Percentiles rank a stretch among this genome's conserved stretches.
Evolutionary conservation across 257 asterid genomes (phyloP).

Genomic region (Ophiorrhiza pumila): DNA sequence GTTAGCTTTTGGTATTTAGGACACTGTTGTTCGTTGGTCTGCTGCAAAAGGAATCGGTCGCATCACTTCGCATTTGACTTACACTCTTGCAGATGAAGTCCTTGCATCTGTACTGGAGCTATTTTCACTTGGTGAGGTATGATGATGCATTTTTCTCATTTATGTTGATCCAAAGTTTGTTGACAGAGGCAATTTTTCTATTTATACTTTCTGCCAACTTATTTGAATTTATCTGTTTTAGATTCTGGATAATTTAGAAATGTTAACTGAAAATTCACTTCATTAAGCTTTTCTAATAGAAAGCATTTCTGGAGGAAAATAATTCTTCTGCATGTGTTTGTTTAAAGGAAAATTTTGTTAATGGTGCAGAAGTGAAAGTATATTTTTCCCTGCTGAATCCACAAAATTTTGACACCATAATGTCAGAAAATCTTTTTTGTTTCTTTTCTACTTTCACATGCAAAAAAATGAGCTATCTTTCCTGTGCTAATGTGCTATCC

Average conservation of each 20-base stretch:
- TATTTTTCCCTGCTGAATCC: not conserved
- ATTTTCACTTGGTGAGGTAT: slow-evolving; percentile 92
- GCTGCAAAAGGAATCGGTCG: slow-evolving; percentile 99
- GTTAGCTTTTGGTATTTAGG: slow-evolving; percentile 36
- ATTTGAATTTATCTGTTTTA: not conserved
- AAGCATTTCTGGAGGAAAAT: not conserved
- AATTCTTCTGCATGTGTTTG: not conserved
- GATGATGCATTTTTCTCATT: slow-evolving; percentile 8
- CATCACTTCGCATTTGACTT: slow-evolving; percentile 70
- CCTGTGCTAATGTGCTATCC: no score
- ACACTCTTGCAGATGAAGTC: slow-evolving; percentile 77
- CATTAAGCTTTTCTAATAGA: not conserved
- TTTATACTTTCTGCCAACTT: not conserved
- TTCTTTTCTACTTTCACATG: not conserved
- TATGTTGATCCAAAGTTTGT: not conserved
- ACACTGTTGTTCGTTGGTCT: slow-evolving; percentile 98
- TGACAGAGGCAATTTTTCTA: not conserved
- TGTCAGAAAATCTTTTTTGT: not conserved
- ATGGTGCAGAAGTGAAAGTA: not conserved
- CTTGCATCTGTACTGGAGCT: slow-evolving; percentile 91
- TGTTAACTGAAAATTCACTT: not conserved
- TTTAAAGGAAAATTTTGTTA: not conserved
- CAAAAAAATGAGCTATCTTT: no score
- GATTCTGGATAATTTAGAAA: not conserved
- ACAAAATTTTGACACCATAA: not conserved